Conservation (phyloP, 2,329 filamentous ascomycete species). For the Clonostachys byssicola region DNA sequence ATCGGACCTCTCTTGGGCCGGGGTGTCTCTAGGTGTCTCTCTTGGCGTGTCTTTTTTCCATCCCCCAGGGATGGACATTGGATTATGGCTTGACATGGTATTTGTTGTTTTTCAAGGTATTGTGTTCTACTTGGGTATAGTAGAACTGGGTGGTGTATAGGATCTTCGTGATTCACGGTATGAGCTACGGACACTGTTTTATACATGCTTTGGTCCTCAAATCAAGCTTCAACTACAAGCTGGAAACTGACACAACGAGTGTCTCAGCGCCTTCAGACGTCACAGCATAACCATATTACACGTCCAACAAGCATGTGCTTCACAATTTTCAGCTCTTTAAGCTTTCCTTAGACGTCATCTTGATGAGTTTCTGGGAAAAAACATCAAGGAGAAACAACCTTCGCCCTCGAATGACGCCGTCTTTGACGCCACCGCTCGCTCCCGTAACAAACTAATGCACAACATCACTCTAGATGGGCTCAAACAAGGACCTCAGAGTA, state of each 20-base stretch:
- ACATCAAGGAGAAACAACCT: background rate
- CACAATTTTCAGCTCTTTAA: too few species aligned
- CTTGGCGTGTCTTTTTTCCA: slow-evolving; percentile 17
- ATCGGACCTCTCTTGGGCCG: slow-evolving; percentile 16
- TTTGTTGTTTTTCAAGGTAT: background rate
- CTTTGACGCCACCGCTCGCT: too few species aligned
- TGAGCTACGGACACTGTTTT: background rate
- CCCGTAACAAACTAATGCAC: too few species aligned
- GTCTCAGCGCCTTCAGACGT: too few species aligned
- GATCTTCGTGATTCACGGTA: background rate
- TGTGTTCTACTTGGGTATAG: background rate
- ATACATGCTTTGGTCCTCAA: background rate
- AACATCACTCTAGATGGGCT: too few species aligned
- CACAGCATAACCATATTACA: too few species aligned
- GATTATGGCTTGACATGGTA: slow-evolving; percentile 16
- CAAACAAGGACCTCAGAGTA: too few species aligned
- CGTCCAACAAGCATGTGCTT: too few species aligned
- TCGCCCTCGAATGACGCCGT: too few species aligned
- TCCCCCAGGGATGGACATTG: slow-evolving; percentile 15
- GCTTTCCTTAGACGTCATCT: too few species aligned
- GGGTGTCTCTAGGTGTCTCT: slow-evolving; percentile 14
- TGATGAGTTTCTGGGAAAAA: too few species aligned
- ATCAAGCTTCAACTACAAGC: background rate
- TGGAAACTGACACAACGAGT: too few species aligned
- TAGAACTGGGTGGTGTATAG: background rate